Base-by-base conservation (phyloP, 305 asterid genomes). In the Coffea humblotiana region DNA sequence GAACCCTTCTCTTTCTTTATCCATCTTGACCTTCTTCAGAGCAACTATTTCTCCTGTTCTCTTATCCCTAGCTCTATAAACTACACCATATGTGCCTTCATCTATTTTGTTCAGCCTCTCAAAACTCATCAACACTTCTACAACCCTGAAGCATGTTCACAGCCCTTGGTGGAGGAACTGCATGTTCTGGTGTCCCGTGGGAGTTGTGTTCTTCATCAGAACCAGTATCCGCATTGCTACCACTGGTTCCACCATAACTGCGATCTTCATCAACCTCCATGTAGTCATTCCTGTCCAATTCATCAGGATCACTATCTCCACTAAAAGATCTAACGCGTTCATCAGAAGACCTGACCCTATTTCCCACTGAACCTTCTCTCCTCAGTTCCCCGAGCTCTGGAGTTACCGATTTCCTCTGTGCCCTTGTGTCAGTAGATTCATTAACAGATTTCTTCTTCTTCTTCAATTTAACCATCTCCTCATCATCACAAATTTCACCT, bases 81-180 rank as follows among this genome's bases (percentile, higher is more conserved):
- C 98, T 83, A 95, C 92, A 43, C 98, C 99, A 74, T 95, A 95
- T 10, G 99, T 95, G 63, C 99, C 99, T 90, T 95, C 99, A 77
- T 91, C 91, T 81, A 95, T 93, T 90, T 88, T 93, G 89, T 95
- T 95, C 83, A 95, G 87, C 85, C 93, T 84, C 90, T 93, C 97
- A 45, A 45, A 93, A 95, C 85, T 90, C 99, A 80, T 90, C 87
- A 54, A 95, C 99, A 85, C 91, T 91, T 83, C 99, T 88, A 88
- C 99, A 95, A 73, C 98, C 97, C 83, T 90, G 97, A 85, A 93
- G 99, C 99, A 95, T 95, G 88, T 91, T 95, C 80, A 93, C 87
- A 72, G 90, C 88, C 89, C 95, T 90, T 74, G 83, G 88, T 21
- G 90, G 89, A 71, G 91, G 88, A 45, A 79, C 86, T 47, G 77